Percentiles rank a stretch among this genome's conserved stretches.
These are phyloP conservation scores for Suillus ampliporus DNA, from an alignment of 768 basidiomycete genomes.

Conservation along the genomic window DNA sequence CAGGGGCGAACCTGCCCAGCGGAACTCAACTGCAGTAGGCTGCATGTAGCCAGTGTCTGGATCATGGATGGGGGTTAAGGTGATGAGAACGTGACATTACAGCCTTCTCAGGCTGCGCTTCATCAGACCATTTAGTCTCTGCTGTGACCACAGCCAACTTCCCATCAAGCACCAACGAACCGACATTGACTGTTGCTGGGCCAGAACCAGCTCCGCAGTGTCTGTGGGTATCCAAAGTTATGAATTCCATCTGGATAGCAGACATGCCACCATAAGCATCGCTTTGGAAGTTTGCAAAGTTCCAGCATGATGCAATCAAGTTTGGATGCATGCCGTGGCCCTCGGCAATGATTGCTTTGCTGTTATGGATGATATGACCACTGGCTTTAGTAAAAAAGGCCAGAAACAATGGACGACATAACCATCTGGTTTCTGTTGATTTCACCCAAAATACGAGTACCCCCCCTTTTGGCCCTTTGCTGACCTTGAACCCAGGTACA, in stretches of 20 bases:
- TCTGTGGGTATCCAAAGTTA: constrained; percentile 80
- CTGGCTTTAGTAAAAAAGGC: constrained; percentile 67
- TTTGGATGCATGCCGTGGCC: constrained; percentile 91
- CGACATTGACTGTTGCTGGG: constrained; percentile 83
- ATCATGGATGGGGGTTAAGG: constrained; percentile 63
- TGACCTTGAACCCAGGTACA: constrained; percentile 91
- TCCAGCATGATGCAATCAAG: constrained; percentile 93
- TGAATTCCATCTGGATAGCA: constrained; percentile 96
- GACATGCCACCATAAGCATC: constrained; percentile 73
- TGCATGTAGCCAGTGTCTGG: constrained; percentile 81
- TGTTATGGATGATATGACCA: constrained; percentile 73
- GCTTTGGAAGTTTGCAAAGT: constrained; percentile 93
- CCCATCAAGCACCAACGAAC: constrained; percentile 80
- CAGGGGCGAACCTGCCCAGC: constrained; percentile 79
- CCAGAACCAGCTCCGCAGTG: constrained; percentile 81
- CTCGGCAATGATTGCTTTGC: constrained; percentile 57
- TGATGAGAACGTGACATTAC: constrained; percentile 74
- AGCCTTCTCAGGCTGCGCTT: constrained; percentile 50
- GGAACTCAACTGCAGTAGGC: constrained; percentile 71
- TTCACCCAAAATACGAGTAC: constrained; percentile 83
- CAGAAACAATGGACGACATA: constrained; percentile 93
- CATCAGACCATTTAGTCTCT: constrained; percentile 78
- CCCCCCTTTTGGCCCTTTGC: constrained; percentile 89
- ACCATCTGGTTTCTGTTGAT: constrained; percentile 72
- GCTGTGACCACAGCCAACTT: constrained; percentile 80